Conservation (phyloP, 2,329 filamentous ascomycete species). For the Aspergillus piperis region DNA sequence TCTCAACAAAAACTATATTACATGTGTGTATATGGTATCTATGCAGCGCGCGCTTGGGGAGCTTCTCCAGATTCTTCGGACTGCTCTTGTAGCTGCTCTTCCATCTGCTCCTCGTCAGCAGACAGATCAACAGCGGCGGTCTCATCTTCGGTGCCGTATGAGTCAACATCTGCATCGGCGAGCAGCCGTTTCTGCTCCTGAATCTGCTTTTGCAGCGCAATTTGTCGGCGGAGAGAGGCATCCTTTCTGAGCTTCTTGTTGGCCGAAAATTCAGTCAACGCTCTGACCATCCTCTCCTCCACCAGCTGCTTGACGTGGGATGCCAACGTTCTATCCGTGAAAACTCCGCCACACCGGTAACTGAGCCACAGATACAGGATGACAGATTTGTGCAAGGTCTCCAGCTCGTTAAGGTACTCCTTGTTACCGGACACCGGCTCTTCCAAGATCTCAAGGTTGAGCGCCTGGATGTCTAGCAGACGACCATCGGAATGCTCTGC, state of each 20-base stretch:
- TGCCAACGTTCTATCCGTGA: slow-evolving; percentile 72
- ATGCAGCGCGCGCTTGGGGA: background rate
- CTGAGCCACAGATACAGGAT: slow-evolving; percentile 92
- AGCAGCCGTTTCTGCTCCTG: slow-evolving; percentile 29
- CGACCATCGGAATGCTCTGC: slow-evolving; percentile 66
- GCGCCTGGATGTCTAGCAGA: slow-evolving; percentile 68
- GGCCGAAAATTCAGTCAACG: slow-evolving; percentile 59
- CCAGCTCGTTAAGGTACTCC: slow-evolving; percentile 67
- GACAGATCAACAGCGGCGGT: slow-evolving; percentile 18
- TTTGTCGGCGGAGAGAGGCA: slow-evolving; percentile 40
- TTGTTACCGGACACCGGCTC: slow-evolving; percentile 45
- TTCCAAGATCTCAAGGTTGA: slow-evolving; percentile 76
- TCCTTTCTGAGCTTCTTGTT: slow-evolving; percentile 44
- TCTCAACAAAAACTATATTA: too few relatives aligned
- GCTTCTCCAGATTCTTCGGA: background rate
- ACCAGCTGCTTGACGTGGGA: slow-evolving; percentile 76
- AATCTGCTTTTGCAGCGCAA: slow-evolving; percentile 40
- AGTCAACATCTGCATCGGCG: slow-evolving; percentile 22
- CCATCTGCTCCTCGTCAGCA: slow-evolving; percentile 16
- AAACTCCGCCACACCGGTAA: slow-evolving; percentile 81
- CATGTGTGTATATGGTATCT: background rate
- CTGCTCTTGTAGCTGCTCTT: slow-evolving; percentile 4
- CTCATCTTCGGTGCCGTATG: slow-evolving; percentile 7
- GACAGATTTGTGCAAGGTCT: slow-evolving; percentile 76
- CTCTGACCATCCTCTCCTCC: slow-evolving; percentile 71